A percentile compares a stretch with the other conserved stretches of the same genome.
These are phyloP conservation scores for Termitomyces titanicus DNA, from an alignment of 768 basidiomycete genomes.

Conservation along the genomic window DNA sequence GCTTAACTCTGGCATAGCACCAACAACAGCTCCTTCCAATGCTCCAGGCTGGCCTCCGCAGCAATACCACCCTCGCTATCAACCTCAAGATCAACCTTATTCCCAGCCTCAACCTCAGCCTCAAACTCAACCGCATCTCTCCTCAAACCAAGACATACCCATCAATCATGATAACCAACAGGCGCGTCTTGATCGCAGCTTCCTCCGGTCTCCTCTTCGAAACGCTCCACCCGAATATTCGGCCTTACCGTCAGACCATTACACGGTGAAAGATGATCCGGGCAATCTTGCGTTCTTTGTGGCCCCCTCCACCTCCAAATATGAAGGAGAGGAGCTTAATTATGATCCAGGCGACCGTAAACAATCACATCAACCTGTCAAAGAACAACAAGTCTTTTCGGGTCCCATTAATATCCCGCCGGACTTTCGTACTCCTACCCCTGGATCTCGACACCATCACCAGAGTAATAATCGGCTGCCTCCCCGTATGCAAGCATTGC, in stretches of 20 bases:
- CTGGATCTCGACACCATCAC: constrained; percentile 9
- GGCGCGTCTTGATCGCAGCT: background rate
- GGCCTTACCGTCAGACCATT: background rate
- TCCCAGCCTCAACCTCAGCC: constrained; percentile 5
- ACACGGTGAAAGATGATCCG: background rate
- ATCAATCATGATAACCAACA: background rate
- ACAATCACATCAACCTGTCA: background rate
- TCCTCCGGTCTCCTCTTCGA: background rate
- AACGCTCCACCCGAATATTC: constrained; percentile 13
- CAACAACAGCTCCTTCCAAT: background rate
- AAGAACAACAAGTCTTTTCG: background rate
- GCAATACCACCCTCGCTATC: background rate
- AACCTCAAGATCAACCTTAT: constrained; percentile 2
- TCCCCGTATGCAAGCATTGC: constrained; percentile 19
- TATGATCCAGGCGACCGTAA: constrained; percentile 1
- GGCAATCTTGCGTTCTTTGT: background rate
- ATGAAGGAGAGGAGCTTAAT: background rate
- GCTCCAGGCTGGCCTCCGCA: constrained; percentile 11
- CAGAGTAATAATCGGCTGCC: constrained; percentile 14
- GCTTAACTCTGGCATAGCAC: background rate
- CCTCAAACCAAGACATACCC: background rate
- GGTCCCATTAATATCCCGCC: constrained; percentile 2
- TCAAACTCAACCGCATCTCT: constrained; percentile 4
- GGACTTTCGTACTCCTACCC: constrained; percentile 6
- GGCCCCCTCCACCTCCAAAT: background rate